Evolutionary conservation across 192 early-diverging fungal genomes (phyloP), one percentile per base, ranked within the genome.

Genomic region (Coemansia sp.): DNA sequence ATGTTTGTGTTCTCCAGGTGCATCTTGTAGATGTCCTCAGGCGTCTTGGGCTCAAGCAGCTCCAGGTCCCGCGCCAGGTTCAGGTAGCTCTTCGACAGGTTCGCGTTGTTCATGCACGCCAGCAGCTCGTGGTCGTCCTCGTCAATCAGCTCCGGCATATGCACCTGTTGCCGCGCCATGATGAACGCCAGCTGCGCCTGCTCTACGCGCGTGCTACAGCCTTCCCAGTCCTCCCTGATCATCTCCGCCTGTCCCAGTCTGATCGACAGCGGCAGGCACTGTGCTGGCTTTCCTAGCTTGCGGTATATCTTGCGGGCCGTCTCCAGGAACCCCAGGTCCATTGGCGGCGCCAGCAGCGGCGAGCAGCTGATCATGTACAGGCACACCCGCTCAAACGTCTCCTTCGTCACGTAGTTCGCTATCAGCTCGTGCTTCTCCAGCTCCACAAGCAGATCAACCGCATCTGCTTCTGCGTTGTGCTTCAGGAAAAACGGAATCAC

Each of bases 401-500:
- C 88, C 76, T 92, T 91, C 79, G 95, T 93, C 23, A 97, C 93
- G 72, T 90, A 95, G 38, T 84, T 67, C 7, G 87, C 85, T 15
- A 99, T 69, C 53, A 89, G 64, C 47, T 92, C 89, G 57, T 97
- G 84, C 29, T 83, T 83, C 66, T 95, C 94, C 50, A 99, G 64
- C 80, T 96, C 94, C 47, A 95, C 62, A 56, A 99, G 82, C 61
- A 99, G 82, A 82, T 99, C 97, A 63, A 97, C 93, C 6, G 97
- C 96, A 81, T 99, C 97, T 1, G 94, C 94, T 72, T 99, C 97
- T 6, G 94, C 96, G 61, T 98, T 98, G 79, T 99, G 94, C 65
- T 92, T 87, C 77, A 99, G 79, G 65, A 94, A 94, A 79, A 98
- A 99, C 23, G 94, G 93, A 19, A 95, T 92, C 31, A 97, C 86